phyloP scores from a whole-genome alignment of 1,284 basidiomycete species.

The Sanghuangporus baumii region DNA sequence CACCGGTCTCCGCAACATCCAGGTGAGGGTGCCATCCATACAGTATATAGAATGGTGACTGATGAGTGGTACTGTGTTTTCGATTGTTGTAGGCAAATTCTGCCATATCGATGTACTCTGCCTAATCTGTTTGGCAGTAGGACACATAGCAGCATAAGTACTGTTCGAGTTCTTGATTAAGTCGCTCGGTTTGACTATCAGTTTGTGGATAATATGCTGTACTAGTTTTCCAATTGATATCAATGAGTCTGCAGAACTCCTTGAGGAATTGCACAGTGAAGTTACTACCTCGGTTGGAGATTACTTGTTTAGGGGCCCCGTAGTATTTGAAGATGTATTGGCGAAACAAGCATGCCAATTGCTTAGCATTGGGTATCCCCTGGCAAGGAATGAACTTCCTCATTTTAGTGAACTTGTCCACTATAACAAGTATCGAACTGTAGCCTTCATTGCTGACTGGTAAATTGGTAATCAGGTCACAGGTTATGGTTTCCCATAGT shows the following conservation, averaged over 20 bases:
- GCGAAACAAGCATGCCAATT: constrained; percentile 23
- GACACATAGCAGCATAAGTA: constrained; percentile 18
- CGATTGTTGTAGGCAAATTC: constrained; percentile 21
- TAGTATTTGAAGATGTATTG: constrained; percentile 29
- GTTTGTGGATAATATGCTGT: constrained; percentile 22
- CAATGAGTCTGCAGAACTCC: constrained; percentile 7
- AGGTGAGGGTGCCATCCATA: not conserved
- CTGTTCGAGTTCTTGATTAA: constrained; percentile 25
- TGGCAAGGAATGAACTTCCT: constrained; percentile 25
- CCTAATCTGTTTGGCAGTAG: constrained; percentile 30
- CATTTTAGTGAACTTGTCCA: constrained; percentile 32
- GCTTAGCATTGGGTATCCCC: constrained; percentile 24
- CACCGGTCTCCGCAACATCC: not conserved
- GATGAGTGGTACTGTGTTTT: not conserved
- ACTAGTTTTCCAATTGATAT: not conserved
- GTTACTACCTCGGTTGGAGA: constrained; percentile 31
- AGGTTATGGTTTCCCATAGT: constrained; percentile 18
- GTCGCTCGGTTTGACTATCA: constrained; percentile 27
- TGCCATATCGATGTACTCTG: constrained; percentile 21
- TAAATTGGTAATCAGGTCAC: constrained; percentile 25
- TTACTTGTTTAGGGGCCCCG: constrained; percentile 30
- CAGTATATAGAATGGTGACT: not conserved
- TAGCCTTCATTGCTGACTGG: constrained; percentile 28
- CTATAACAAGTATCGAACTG: constrained; percentile 32
- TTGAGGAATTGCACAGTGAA: constrained; percentile 29